phyloP scores from a whole-genome alignment of 257 asterid genomes.

The Jasminum sambac region DNA sequence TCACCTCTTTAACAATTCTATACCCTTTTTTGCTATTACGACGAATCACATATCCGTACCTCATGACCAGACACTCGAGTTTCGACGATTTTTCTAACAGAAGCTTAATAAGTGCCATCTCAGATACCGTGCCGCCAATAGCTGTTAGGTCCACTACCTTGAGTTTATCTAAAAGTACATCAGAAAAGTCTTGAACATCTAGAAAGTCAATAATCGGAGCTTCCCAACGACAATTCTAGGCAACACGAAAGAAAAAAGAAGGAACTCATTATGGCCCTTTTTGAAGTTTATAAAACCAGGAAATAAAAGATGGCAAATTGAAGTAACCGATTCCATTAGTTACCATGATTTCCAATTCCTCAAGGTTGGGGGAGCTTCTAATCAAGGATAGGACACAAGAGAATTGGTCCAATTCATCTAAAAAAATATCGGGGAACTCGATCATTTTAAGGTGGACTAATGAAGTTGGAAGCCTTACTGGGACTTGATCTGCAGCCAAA shows the following conservation, averaged over 20 bases:
- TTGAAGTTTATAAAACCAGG: not conserved
- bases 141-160: slow-evolving; percentile 9
- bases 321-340: not conserved
- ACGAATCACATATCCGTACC: not conserved
- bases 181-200: slow-evolving; percentile 15
- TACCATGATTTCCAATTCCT: not conserved
- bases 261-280: not conserved
- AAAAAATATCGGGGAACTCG: no score
- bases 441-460: not conserved
- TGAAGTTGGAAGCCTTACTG: not conserved
- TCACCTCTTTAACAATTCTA: not conserved
- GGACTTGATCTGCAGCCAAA: not conserved
- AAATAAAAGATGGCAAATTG: not conserved
- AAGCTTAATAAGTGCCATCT: slow-evolving; percentile 22
- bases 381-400: not conserved
- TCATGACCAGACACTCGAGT: not conserved
- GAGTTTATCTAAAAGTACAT: slow-evolving; percentile 14
- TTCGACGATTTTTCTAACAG: not conserved
- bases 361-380: not conserved
- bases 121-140: not conserved
- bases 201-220: not conserved
- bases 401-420: not conserved
- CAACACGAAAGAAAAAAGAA: not conserved
- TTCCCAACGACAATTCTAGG: not conserved
- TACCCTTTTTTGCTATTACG: not conserved